phyloP scores from a whole-genome alignment of 805 yeast species.

The Nakazawaea siamensis region DNA sequence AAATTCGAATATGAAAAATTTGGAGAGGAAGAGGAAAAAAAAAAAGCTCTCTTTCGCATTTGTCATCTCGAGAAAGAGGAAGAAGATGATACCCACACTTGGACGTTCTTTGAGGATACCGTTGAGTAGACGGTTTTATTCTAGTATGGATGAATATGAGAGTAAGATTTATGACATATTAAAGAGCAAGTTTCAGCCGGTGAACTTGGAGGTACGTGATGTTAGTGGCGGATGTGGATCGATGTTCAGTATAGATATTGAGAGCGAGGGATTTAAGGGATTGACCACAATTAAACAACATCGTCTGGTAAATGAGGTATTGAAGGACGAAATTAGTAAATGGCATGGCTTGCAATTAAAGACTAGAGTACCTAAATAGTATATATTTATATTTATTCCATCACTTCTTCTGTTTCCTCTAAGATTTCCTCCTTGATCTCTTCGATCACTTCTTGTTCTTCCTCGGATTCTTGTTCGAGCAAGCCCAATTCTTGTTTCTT shows the following conservation, averaged over 20 bases:
- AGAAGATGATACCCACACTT: no score
- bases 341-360: conserved; percentile 95
- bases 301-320: conserved; percentile 70
- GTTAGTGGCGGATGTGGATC: conserved; percentile 97
- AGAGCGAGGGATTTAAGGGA: conserved; percentile 69
- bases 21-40: no score
- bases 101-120: no score
- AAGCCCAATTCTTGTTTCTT: conserved; percentile 38
- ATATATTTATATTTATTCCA: conserved; percentile 25
- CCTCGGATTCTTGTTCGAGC: conserved; percentile 36
- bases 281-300: conserved; percentile 86
- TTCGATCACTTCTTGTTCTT: conserved; percentile 59
- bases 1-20: no score
- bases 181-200: conserved; percentile 49
- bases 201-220: conserved; percentile 60
- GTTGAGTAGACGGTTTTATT: no score
- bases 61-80: no score
- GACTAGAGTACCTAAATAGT: conserved; percentile 45
- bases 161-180: conserved; percentile 51
- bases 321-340: conserved; percentile 76
- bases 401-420: conserved; percentile 65
- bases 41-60: no score
- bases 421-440: conserved; percentile 71
- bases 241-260: conserved; percentile 85
- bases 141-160: conserved; percentile 51